A percentile compares a stretch with the other conserved stretches of the same genome.
phyloP scores from a whole-genome alignment of 495 filamentous ascomycete genomes.

The Tuber calosporum region DNA sequence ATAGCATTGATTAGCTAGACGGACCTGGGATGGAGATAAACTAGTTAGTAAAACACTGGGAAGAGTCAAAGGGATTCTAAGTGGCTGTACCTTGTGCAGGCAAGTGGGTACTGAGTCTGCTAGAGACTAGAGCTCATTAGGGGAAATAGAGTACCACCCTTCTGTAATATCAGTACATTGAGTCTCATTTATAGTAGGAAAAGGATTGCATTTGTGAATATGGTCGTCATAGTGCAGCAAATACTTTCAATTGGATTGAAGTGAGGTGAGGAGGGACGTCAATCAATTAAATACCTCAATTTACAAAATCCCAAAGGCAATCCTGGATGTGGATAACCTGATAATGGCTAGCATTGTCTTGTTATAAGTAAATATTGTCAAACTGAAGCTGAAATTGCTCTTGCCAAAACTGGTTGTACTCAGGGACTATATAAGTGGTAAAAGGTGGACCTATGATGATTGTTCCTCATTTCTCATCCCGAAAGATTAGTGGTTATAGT shows the following conservation, averaged over 20 bases:
- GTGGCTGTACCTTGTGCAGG: too few species aligned
- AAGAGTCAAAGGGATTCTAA: too few species aligned
- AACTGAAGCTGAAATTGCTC: neutral
- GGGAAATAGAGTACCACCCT: neutral
- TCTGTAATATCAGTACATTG: constrained; percentile 3
- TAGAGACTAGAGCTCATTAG: too few species aligned
- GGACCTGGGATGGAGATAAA: too few species aligned
- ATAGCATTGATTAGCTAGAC: too few species aligned
- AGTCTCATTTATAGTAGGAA: neutral
- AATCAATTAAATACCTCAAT: constrained; percentile 2
- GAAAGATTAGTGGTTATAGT: neutral
- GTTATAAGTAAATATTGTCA: neutral
- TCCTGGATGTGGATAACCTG: neutral
- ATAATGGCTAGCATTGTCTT: neutral
- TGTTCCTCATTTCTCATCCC: too few species aligned
- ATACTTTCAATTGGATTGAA: neutral
- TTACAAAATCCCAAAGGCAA: neutral
- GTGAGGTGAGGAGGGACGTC: neutral
- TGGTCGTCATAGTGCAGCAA: neutral
- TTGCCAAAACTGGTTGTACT: neutral
- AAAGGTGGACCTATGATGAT: neutral
- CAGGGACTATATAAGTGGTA: constrained; percentile 6
- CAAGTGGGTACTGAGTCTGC: too few species aligned
- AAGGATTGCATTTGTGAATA: neutral
- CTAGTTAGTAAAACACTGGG: too few species aligned